Evolutionary conservation across 2,329 filamentous ascomycete species (phyloP), one percentile per base, ranked within the genome.

Genomic region (Helotiales sp.): DNA sequence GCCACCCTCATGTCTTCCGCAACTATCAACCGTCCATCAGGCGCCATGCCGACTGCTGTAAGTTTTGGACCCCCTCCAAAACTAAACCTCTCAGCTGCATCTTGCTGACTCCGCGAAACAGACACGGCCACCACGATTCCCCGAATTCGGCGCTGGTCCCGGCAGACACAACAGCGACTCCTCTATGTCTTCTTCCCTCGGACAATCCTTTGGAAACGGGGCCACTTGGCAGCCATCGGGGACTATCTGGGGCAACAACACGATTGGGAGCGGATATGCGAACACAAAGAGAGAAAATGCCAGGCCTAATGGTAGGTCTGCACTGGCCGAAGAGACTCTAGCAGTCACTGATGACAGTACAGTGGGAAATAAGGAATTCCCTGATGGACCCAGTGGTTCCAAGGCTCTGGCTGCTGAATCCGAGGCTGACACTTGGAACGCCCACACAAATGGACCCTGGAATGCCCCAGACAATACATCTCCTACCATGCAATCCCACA

Each of bases 321-420:
- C 50, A 64, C 43, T 50, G 64, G 45, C 43, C 28, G 62, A 45
- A 34, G 57, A 67, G 40, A 15, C 55, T 66, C 47, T 47, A 37
- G 55, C 65, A 59, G 60, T 67, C 69, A 71, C 75, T 77, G 65
- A 76, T 69, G 45, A 47, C 24, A 24, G 60, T 40, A 49, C 62
- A 68, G 64, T 69, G 79, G 78, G 77, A 22, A 79, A 79, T 40
- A 80, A 82, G 54, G 71, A 77, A 26, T 80, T 81, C 32, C 73
- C 78, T 45, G 85, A 86, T 71, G 84, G 81, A 63, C 87, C 89
- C 74, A 89, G 87, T 3, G 91, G 91, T 58, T 92, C 91, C 6
- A 85, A 88, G 68, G 91, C 90, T 66, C 82, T 93, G 45, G 84
- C 91, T 67, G 84, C 87, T 52, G 87, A 88, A 49, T 91, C 91